Base-by-base conservation (phyloP, 176 grass and related monocot species). In the Triticum monococcum region DNA sequence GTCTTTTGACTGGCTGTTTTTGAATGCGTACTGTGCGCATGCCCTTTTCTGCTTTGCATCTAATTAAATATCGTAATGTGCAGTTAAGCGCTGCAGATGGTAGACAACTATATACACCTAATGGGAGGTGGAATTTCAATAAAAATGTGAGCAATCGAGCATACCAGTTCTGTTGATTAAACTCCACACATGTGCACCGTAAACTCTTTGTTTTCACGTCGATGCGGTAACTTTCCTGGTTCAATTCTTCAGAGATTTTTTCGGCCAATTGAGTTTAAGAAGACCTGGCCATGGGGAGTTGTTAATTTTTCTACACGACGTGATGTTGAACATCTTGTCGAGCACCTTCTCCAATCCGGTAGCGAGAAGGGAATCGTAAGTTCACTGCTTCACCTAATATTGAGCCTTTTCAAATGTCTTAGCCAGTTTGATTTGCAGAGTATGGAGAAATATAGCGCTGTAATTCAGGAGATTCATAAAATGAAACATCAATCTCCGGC, bases 331-430 rank as follows among this genome's bases (percentile, higher is more conserved):
- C 5, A 54, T 60, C 87, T 93, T 50, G 74, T 90, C 25, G 18
- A 14, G 0, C 63, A 87, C 2, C 81, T 91, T 30, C 75, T 90
- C 41, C 64, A 80, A 38, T 91, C 82, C 24, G 89, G 81, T 18
- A 13, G 18, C 0, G 43, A 73, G 32, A 96, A 89, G 69, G 94
- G 94, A 83, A 85, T 96, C 52, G 91, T 93, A 85, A 67, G 71
- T 74, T 74, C 38, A 2, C 12, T 35, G 6, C 45, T 83, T 40
- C 43, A 64, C 61, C 46, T 41, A 7, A 70, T 75, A 1, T 45
- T 70, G 36, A 1, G 4, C 3, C 14, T 18, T 73, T 25, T 33
- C 41, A 12, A 23, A 3, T 45, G 24, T 45, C 23, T 7, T 73
- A 48, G 62, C 30, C 41, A 9, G 41, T 8, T 54, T 65, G 16